Evolutionary conservation across 352 stramenopile species (phyloP).

Genomic region (Phytophthora cajani): DNA sequence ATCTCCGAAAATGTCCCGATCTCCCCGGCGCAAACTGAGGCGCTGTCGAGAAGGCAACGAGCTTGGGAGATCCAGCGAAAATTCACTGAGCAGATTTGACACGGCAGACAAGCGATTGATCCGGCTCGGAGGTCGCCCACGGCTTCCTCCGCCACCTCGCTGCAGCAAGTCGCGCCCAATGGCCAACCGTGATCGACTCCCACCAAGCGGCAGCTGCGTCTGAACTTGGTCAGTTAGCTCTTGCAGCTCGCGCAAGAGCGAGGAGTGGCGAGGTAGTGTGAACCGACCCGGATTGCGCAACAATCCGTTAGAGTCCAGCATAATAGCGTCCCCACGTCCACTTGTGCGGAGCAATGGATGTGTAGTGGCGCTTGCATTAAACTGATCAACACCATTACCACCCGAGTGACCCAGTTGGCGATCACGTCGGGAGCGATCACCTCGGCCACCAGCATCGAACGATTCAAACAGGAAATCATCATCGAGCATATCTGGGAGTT

Average conservation of each 20-base stretch:
- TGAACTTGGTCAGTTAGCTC: constrained; percentile 82
- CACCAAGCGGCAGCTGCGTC: constrained; percentile 54
- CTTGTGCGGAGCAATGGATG: constrained; percentile 56
- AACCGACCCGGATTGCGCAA: constrained; percentile 40
- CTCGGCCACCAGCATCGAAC: constrained; percentile 47
- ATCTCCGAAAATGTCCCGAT: constrained; percentile 59
- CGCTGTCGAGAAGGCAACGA: constrained; percentile 47
- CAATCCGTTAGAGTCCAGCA: constrained; percentile 38
- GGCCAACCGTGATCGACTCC: constrained; percentile 37
- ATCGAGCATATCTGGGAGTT: constrained; percentile 57
- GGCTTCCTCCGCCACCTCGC: constrained; percentile 35
- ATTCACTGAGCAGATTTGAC: constrained; percentile 83
- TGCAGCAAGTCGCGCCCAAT: constrained; percentile 57
- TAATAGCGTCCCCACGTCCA: constrained; percentile 42
- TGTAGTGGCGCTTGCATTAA: constrained; percentile 17
- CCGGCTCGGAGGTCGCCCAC: constrained; percentile 64
- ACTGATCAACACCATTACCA: constrained; percentile 18
- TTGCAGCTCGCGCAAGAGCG: constrained; percentile 76
- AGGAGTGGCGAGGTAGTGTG: constrained; percentile 68
- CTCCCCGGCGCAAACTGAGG: constrained; percentile 49
- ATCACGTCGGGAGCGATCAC: constrained; percentile 48
- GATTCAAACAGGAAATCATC: constrained; percentile 69
- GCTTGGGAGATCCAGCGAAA: constrained; percentile 79
- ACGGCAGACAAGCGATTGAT: constrained; percentile 72
- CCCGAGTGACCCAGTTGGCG: constrained; percentile 30